Percentiles rank a stretch among this genome's conserved stretches.
Conservation (phyloP, 768 basidiomycete species). For the Termitomyces sp. region DNA sequence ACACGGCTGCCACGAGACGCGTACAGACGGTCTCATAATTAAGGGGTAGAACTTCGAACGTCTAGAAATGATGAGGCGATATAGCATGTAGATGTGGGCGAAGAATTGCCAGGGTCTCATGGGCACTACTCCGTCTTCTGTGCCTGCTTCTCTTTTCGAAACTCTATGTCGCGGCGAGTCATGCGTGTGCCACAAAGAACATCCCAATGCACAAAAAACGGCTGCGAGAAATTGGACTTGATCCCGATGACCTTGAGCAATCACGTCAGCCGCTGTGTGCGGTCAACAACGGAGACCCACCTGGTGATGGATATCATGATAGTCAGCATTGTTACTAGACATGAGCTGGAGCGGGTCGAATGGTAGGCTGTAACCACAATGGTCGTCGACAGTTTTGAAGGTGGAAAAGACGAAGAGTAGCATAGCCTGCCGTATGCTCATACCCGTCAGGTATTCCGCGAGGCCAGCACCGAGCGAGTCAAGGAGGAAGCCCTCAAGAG, state of each 20-base stretch:
- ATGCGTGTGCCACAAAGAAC: constrained; percentile 76
- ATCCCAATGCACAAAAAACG: constrained; percentile 97
- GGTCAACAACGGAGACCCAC: constrained; percentile 29
- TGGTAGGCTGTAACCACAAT: constrained; percentile 86
- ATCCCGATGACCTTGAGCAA: constrained; percentile 63
- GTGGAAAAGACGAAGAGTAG: constrained; percentile 81
- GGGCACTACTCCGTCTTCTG: constrained; percentile 23
- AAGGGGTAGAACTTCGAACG: background rate
- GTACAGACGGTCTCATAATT: background rate
- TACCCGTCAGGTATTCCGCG: constrained; percentile 61
- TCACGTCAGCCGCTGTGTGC: background rate
- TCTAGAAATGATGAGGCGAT: background rate
- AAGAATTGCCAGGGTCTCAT: background rate
- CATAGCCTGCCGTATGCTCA: constrained; percentile 79
- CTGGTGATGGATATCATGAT: constrained; percentile 98
- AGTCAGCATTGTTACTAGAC: constrained; percentile 88
- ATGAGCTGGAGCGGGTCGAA: constrained; percentile 90
- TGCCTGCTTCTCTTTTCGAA: constrained; percentile 33
- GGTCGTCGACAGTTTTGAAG: constrained; percentile 93
- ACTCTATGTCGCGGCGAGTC: constrained; percentile 64
- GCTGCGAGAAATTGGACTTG: constrained; percentile 94
- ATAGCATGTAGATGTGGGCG: background rate
- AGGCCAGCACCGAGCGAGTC: constrained; percentile 79
- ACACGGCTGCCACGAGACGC: background rate
- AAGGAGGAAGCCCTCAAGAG: constrained; percentile 87